Percentiles rank a stretch among this genome's conserved stretches.
Conservation (phyloP, 345 rosid genomes). For the Rubroshorea leprosula region DNA sequence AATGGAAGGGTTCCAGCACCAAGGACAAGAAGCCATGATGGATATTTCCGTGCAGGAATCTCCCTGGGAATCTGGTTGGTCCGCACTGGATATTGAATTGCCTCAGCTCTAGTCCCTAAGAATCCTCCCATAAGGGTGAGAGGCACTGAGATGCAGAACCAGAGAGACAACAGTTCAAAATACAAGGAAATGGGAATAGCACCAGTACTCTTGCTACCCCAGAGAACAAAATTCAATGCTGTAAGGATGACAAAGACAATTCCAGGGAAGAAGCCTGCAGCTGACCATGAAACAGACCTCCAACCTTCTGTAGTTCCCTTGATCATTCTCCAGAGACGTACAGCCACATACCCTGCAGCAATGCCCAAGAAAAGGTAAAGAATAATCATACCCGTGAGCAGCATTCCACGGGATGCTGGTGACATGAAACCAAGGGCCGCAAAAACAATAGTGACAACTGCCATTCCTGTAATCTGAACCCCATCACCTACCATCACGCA, state of each 20-base stretch:
- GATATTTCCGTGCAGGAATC: conserved; percentile 77
- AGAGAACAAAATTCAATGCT: conserved; percentile 57
- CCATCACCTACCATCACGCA: conserved; percentile 80
- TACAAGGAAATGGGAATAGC: conserved; percentile 73
- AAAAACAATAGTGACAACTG: conserved; percentile 61
- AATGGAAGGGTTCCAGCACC: conserved; percentile 87
- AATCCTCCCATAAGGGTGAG: conserved; percentile 78
- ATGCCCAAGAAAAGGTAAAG: conserved; percentile 75
- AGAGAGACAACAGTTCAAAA: conserved; percentile 60
- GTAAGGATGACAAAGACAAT: conserved; percentile 71
- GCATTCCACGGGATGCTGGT: conserved; percentile 85
- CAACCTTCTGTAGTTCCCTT: conserved; percentile 78
- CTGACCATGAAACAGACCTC: conserved; percentile 68
- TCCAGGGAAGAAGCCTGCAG: conserved; percentile 78
- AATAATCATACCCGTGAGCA: conserved; percentile 76
- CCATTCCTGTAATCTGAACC: conserved; percentile 78
- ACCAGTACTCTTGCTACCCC: conserved; percentile 76
- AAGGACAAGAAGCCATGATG: conserved; percentile 82
- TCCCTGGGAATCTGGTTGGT: conserved; percentile 82
- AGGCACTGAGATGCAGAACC: conserved; percentile 83
- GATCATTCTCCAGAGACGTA: conserved; percentile 63
- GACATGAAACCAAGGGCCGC: conserved; percentile 84
- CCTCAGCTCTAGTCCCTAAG: conserved; percentile 61
- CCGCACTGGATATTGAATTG: conserved; percentile 55
- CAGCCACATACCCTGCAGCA: conserved; percentile 64